Percentiles rank a stretch among this genome's conserved stretches.
Evolutionary conservation across 176 grass and related monocot genomes (phyloP).

Genomic region (Eragrostis curvula): DNA sequence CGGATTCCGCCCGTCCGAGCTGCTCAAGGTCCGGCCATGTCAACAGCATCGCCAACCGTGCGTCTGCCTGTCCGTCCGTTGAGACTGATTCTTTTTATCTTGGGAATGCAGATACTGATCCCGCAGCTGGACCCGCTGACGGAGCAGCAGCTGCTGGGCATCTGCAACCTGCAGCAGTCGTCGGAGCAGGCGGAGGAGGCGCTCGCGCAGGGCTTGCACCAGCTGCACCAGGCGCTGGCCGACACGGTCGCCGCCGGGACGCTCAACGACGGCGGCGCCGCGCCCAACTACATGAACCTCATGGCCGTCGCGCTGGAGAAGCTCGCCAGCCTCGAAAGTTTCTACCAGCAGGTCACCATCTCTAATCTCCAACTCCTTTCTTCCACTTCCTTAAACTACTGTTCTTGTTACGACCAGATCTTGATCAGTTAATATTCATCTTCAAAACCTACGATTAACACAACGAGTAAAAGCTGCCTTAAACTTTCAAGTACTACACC

Average conservation of each 20-base stretch:
- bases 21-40: constrained; percentile 65
- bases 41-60: no score
- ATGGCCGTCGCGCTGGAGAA: constrained; percentile 76
- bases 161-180: constrained; percentile 80
- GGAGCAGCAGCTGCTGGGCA: constrained; percentile 80
- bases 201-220: constrained; percentile 75
- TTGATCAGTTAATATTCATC: constrained; percentile 16
- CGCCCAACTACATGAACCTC: constrained; percentile 63
- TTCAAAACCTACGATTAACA: not conserved
- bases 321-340: constrained; percentile 77
- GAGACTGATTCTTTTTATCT: not conserved
- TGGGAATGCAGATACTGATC: constrained; percentile 63
- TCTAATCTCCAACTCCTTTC: not conserved
- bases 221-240: constrained; percentile 75
- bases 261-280: constrained; percentile 55
- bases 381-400: no score
- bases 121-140: constrained; percentile 86
- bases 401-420: not conserved
- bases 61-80: not conserved
- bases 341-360: constrained; percentile 71
- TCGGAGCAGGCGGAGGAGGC: constrained; percentile 94
- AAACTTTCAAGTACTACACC: constrained; percentile 30
- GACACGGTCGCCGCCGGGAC: constrained; percentile 70
- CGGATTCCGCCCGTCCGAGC: constrained; percentile 92
- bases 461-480: constrained; percentile 6